Percentiles rank a stretch among this genome's conserved stretches.
These are phyloP conservation scores for Pascua sp. DNA, from an alignment of 1,284 basidiomycete genomes.

Conservation along the genomic window DNA sequence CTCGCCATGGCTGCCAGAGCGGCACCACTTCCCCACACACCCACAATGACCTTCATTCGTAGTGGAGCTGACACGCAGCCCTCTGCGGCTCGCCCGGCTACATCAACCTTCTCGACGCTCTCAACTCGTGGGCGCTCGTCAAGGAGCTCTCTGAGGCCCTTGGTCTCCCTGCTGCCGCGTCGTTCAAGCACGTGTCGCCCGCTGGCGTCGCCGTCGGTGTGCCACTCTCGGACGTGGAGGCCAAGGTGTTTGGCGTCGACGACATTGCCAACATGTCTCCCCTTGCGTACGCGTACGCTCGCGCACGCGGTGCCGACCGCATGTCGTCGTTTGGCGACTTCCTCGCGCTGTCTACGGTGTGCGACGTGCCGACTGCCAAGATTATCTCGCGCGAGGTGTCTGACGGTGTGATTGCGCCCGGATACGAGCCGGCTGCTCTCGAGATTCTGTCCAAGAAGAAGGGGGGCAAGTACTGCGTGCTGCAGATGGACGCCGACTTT, in stretches of 20 bases:
- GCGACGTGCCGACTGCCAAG: constrained; percentile 88
- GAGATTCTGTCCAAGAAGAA: constrained; percentile 96
- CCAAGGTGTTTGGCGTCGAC: constrained; percentile 94
- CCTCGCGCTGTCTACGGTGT: constrained; percentile 87
- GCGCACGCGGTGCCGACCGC: constrained; percentile 93
- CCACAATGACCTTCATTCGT: neutral
- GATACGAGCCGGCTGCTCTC: constrained; percentile 81
- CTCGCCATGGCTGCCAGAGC: neutral
- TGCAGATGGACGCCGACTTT: constrained; percentile 84
- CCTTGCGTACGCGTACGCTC: constrained; percentile 89
- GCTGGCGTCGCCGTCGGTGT: constrained; percentile 92
- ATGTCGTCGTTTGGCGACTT: constrained; percentile 99
- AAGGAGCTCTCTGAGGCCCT: constrained; percentile 84
- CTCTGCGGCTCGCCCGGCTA: constrained; percentile 94
- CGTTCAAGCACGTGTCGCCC: constrained; percentile 99
- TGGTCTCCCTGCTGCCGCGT: constrained; percentile 85
- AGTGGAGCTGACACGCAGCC: constrained; percentile 53
- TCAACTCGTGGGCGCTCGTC: constrained; percentile 96
- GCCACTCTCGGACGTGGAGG: constrained; percentile 77
- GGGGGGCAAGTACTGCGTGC: constrained; percentile 96
- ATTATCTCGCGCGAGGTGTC: constrained; percentile 98
- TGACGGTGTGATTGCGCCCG: constrained; percentile 95
- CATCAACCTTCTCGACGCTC: constrained; percentile 97
- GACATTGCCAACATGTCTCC: constrained; percentile 85
- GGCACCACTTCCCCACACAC: neutral